Percentiles rank a stretch among this genome's conserved stretches.
Conservation (phyloP, 148 eudicot species). For the Selenicereus undatus region DNA sequence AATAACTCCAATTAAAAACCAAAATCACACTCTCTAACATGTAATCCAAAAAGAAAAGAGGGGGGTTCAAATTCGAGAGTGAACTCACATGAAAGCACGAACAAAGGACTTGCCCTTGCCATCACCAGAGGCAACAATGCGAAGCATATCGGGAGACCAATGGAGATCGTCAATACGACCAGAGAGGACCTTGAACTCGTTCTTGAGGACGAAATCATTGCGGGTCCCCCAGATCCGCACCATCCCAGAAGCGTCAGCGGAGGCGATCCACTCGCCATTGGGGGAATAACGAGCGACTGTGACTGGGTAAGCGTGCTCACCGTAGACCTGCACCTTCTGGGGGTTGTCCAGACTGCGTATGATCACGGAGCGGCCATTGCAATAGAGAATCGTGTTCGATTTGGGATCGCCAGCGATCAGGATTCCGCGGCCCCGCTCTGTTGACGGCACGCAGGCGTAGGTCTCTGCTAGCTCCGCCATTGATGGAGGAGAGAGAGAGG, state of each 20-base stretch:
- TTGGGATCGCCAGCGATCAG: slow-evolving; percentile 84
- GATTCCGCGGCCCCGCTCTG: slow-evolving; percentile 91
- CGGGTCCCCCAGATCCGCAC: slow-evolving; percentile 96
- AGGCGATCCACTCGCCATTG: slow-evolving; percentile 94
- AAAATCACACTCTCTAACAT: slow-evolving; percentile 2
- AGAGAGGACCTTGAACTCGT: slow-evolving; percentile 79
- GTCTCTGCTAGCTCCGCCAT: slow-evolving; percentile 63
- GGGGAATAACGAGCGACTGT: slow-evolving; percentile 89
- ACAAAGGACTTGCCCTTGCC: slow-evolving; percentile 89
- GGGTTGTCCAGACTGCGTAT: slow-evolving; percentile 79
- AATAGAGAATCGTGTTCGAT: slow-evolving; percentile 72
- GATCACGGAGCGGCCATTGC: slow-evolving; percentile 87
- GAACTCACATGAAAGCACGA: slow-evolving; percentile 81
- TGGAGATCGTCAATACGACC: slow-evolving; percentile 93
- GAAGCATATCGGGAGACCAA: slow-evolving; percentile 77
- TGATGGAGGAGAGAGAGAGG: neutral
- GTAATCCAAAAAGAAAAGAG: neutral
- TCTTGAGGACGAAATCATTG: slow-evolving; percentile 73
- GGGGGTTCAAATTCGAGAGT: neutral
- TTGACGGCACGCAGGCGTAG: slow-evolving; percentile 86
- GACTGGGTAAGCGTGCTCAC: slow-evolving; percentile 78
- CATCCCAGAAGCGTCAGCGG: slow-evolving; percentile 78
- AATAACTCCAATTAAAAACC: neutral
- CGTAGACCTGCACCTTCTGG: slow-evolving; percentile 51
- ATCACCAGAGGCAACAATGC: slow-evolving; percentile 93